Evolutionary conservation across 768 basidiomycete species (phyloP).

Genomic region (Phlegmacium glaucopus): DNA sequence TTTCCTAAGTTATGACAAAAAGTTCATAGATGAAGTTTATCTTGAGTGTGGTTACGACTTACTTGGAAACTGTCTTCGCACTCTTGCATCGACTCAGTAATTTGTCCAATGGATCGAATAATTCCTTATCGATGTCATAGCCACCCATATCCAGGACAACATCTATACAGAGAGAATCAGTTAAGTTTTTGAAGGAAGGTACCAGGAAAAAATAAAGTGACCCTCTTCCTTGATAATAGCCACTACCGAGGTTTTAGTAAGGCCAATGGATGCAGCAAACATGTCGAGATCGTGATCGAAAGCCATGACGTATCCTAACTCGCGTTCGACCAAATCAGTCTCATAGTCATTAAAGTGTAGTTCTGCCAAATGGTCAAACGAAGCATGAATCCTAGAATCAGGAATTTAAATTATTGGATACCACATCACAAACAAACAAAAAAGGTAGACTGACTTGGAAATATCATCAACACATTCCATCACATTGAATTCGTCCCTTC

Average conservation of each 20-base stretch:
- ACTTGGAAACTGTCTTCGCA: slow-evolving; percentile 81
- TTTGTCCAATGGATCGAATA: slow-evolving; percentile 80
- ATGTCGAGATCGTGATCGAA: slow-evolving; percentile 93
- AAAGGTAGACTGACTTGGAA: slow-evolving; percentile 56
- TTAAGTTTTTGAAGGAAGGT: background rate
- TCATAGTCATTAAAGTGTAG: slow-evolving; percentile 81
- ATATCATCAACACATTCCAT: slow-evolving; percentile 92
- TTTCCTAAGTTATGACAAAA: slow-evolving; percentile 54
- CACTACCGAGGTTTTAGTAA: slow-evolving; percentile 84
- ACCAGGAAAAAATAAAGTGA: slow-evolving; percentile 22
- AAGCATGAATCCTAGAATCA: slow-evolving; percentile 74
- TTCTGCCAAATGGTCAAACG: slow-evolving; percentile 90
- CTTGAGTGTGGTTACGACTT: slow-evolving; percentile 16
- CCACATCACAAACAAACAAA: background rate
- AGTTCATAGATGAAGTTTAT: background rate
- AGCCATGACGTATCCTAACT: slow-evolving; percentile 75
- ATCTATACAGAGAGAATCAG: slow-evolving; percentile 42
- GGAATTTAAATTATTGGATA: background rate
- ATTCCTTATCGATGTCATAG: slow-evolving; percentile 65
- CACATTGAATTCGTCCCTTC: slow-evolving; percentile 89
- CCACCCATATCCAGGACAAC: slow-evolving; percentile 70
- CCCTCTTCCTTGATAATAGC: slow-evolving; percentile 75
- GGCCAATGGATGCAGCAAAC: slow-evolving; percentile 87
- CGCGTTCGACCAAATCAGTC: slow-evolving; percentile 87
- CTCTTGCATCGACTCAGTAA: slow-evolving; percentile 80